Conservation (phyloP, 306 rosid species). For the Rubus idaeus region DNA sequence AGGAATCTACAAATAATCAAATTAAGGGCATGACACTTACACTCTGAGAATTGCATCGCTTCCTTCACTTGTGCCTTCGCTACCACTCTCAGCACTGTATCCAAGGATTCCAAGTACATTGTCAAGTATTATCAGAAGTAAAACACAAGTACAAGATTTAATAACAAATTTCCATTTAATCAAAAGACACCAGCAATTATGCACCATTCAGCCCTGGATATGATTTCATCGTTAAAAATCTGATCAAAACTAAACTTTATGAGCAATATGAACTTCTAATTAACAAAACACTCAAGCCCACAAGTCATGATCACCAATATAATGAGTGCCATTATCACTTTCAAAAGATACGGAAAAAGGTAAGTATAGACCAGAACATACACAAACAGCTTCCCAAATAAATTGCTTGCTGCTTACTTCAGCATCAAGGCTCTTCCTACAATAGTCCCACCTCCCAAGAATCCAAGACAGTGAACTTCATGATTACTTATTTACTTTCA, state of each 20-base stretch:
- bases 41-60: conserved; percentile 91
- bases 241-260: neutral
- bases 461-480: neutral
- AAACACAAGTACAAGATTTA: neutral
- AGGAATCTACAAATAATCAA: conserved; percentile 8
- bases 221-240: neutral
- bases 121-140: conserved; percentile 38
- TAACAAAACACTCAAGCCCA: neutral
- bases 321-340: neutral
- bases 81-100: conserved; percentile 94
- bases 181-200: neutral
- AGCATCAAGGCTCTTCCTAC: neutral
- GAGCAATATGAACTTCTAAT: neutral
- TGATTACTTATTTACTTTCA: conserved; percentile 1
- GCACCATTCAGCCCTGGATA: neutral
- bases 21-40: conserved; percentile 51
- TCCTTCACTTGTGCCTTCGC: conserved; percentile 94
- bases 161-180: neutral
- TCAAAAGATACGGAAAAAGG: neutral
- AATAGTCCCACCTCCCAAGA: neutral
- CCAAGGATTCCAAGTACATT: conserved; percentile 32
- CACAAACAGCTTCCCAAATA: neutral
- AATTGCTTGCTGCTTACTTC: neutral
- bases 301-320: neutral
- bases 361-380: neutral